Evolutionary conservation across 2,329 filamentous ascomycete genomes (phyloP).

Genomic region (Fusarium tjaetaba): DNA sequence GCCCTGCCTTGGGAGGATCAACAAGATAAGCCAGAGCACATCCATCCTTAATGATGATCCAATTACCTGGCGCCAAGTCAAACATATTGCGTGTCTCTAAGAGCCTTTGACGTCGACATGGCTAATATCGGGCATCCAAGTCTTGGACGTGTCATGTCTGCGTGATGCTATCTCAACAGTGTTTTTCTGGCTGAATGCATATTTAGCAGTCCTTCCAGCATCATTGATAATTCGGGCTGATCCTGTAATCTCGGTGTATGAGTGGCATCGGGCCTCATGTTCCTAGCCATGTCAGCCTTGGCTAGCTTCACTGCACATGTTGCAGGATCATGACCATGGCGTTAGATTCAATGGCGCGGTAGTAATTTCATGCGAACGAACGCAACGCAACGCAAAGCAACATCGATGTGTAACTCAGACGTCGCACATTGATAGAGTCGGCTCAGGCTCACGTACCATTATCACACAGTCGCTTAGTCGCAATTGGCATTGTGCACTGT

Average conservation of each 20-base stretch:
- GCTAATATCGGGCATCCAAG: not conserved
- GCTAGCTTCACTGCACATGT: not conserved
- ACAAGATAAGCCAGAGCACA: not conserved
- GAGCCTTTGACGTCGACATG: not conserved
- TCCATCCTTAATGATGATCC: not conserved
- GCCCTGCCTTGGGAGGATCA: not conserved
- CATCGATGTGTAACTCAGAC: not conserved
- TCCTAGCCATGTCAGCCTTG: not conserved
- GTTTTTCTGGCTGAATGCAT: not conserved
- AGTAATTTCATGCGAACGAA: not conserved
- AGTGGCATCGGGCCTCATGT: not conserved
- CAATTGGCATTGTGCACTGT: not conserved
- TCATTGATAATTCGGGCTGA: not conserved
- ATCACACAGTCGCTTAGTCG: not conserved
- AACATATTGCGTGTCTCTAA: not conserved
- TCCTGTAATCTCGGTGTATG: slow-evolving; percentile 15
- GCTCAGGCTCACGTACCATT: not conserved
- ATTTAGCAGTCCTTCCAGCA: not conserved
- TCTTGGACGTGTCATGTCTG: not conserved
- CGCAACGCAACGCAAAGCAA: not conserved
- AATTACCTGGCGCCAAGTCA: slow-evolving; percentile 5
- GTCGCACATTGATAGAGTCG: not conserved
- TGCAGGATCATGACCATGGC: not conserved
- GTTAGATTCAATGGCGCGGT: not conserved
- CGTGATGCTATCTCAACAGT: not conserved